phyloP scores from a whole-genome alignment of 2,329 filamentous ascomycete species.

The Diaporthe longicolla region DNA sequence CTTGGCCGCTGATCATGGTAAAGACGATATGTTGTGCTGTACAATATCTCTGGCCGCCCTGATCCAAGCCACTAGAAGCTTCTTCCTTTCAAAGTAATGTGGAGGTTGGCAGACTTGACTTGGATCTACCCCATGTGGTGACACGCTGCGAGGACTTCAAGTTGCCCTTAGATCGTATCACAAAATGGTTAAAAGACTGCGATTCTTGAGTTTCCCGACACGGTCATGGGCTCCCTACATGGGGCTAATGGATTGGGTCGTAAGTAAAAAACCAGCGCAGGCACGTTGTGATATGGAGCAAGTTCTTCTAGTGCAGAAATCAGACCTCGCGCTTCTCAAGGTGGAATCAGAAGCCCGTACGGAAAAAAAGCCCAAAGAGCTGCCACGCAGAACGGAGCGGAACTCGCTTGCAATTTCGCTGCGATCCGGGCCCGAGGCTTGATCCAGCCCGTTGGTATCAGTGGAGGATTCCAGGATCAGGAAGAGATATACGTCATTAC shows the following conservation, averaged over 20 bases:
- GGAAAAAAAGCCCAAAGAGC: too few species aligned
- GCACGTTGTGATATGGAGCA: too few species aligned
- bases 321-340: too few species aligned
- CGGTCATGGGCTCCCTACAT: not conserved
- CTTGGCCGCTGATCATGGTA: not conserved
- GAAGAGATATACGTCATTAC: not conserved
- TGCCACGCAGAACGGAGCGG: too few species aligned
- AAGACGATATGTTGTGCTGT: not conserved
- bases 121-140: not conserved
- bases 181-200: not conserved
- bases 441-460: not conserved
- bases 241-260: too few species aligned
- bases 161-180: not conserved
- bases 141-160: not conserved
- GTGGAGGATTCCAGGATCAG: not conserved
- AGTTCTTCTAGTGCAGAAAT: too few species aligned
- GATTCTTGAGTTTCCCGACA: not conserved
- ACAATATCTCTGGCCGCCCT: not conserved
- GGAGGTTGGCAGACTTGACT: not conserved
- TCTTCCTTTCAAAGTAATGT: not conserved
- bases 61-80: too few species aligned
- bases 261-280: too few species aligned
- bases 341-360: too few species aligned
- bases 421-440: not conserved
- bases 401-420: too few species aligned